These are phyloP conservation scores for Solanum tarijense DNA, from an alignment of 257 asterid species.

Conservation along the genomic window DNA sequence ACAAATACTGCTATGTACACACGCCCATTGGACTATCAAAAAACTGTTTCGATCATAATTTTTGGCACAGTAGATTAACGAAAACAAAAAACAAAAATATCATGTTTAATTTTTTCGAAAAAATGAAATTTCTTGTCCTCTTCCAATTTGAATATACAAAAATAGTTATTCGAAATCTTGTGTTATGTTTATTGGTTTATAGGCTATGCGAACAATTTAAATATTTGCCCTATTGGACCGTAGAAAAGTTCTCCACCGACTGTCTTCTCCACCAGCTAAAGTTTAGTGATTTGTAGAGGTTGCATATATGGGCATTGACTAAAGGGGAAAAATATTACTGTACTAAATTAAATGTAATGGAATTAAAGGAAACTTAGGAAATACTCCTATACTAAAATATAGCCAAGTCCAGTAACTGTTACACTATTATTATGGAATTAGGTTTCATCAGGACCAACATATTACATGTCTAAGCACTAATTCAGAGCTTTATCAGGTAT, in stretches of 20 bases:
- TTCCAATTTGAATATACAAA: not conserved
- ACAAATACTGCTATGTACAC: not conserved
- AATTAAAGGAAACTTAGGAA: not conserved
- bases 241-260: not conserved
- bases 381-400: not conserved
- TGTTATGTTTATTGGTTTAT: not conserved
- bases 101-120: not conserved
- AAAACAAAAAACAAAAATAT: too few species aligned
- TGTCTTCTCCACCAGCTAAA: not conserved
- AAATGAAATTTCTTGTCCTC: not conserved
- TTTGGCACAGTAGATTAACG: not conserved
- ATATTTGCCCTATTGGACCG: not conserved
- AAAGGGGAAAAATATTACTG: too few species aligned
- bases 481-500: not conserved
- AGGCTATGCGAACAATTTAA: too few species aligned
- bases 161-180: not conserved
- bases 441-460: not conserved
- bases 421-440: not conserved
- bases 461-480: not conserved
- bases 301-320: not conserved
- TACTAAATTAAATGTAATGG: not conserved
- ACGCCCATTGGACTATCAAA: too few species aligned
- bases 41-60: too few species aligned
- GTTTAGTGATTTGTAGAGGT: not conserved
- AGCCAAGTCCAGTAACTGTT: not conserved